Conservation (phyloP, 768 basidiomycete genomes). For the Rhizopogon salebrosus region DNA sequence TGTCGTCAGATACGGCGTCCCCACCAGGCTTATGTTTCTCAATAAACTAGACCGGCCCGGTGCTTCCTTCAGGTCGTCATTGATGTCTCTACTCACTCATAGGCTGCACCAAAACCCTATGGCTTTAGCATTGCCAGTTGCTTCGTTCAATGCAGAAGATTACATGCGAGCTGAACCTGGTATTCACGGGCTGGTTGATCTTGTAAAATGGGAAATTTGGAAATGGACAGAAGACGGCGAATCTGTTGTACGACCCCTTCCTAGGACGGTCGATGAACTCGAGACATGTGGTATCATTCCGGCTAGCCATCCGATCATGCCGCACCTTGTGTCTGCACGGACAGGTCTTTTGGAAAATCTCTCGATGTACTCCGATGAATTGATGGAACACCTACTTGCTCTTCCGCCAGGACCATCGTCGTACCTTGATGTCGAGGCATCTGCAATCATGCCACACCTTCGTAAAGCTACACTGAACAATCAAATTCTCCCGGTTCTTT, state of each 20-base stretch:
- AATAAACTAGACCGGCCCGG: slow-evolving; percentile 89
- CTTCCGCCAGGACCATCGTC: slow-evolving; percentile 52
- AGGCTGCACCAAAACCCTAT: slow-evolving; percentile 73
- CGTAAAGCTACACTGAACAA: slow-evolving; percentile 62
- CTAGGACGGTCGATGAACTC: slow-evolving; percentile 43
- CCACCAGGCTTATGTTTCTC: slow-evolving; percentile 73
- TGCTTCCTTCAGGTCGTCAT: slow-evolving; percentile 68
- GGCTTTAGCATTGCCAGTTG: slow-evolving; percentile 65
- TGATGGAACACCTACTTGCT: slow-evolving; percentile 68
- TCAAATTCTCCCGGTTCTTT: slow-evolving; percentile 72
- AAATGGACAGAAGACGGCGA: slow-evolving; percentile 57
- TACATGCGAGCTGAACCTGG: slow-evolving; percentile 77
- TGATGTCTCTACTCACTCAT: slow-evolving; percentile 70
- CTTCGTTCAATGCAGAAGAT: slow-evolving; percentile 64
- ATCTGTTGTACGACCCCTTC: slow-evolving; percentile 40
- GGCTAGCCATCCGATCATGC: slow-evolving; percentile 58
- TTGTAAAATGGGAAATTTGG: slow-evolving; percentile 83
- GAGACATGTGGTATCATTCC: slow-evolving; percentile 41
- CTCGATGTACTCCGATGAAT: slow-evolving; percentile 72
- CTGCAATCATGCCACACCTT: slow-evolving; percentile 55
- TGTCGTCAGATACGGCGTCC: slow-evolving; percentile 64
- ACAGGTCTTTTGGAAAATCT: slow-evolving; percentile 70
- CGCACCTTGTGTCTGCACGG: slow-evolving; percentile 63
- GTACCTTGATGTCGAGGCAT: slow-evolving; percentile 56
- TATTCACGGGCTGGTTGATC: slow-evolving; percentile 77